A percentile compares a stretch with the other conserved stretches of the same genome.
Conservation (phyloP, 805 yeast genomes). For the Candida incommunis region DNA sequence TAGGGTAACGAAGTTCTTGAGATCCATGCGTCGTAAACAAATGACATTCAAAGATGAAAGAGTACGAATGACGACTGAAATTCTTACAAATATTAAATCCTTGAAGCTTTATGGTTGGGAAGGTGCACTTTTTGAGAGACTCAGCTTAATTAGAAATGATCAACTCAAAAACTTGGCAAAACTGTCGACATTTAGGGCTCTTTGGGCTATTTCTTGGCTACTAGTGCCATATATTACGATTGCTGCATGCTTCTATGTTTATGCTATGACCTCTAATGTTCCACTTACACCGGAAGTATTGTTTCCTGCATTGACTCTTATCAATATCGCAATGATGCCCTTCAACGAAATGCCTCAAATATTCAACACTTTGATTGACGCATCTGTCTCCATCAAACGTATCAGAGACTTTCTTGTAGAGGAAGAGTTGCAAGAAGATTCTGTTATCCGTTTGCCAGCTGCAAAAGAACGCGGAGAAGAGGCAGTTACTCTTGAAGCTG, state of each 20-base stretch:
- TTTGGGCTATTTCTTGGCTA: constrained; percentile 60
- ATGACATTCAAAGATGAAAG: constrained; percentile 85
- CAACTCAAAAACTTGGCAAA: constrained; percentile 59
- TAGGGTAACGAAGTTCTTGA: constrained; percentile 40
- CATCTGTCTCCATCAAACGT: constrained; percentile 44
- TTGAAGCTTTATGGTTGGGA: constrained; percentile 96
- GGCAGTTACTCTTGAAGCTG: constrained; percentile 23
- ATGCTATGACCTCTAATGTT: constrained; percentile 41
- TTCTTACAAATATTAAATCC: constrained; percentile 78
- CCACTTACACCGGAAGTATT: constrained; percentile 82
- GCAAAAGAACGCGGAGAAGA: constrained; percentile 58
- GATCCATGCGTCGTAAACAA: constrained; percentile 55
- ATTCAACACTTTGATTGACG: constrained; percentile 69
- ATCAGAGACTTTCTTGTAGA: constrained; percentile 56
- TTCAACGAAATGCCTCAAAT: constrained; percentile 83
- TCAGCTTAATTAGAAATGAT: constrained; percentile 70
- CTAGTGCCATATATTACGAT: constrained; percentile 80
- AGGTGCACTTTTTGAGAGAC: constrained; percentile 58
- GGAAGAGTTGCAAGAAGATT: constrained; percentile 61
- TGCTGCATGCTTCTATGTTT: constrained; percentile 78
- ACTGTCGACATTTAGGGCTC: constrained; percentile 57
- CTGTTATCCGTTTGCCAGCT: constrained; percentile 33
- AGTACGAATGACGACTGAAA: constrained; percentile 74
- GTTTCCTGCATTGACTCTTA: constrained; percentile 41
- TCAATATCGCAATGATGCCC: constrained; percentile 74